Conservation (phyloP, 129 eudicot species). For the Flaveria bidentis region DNA sequence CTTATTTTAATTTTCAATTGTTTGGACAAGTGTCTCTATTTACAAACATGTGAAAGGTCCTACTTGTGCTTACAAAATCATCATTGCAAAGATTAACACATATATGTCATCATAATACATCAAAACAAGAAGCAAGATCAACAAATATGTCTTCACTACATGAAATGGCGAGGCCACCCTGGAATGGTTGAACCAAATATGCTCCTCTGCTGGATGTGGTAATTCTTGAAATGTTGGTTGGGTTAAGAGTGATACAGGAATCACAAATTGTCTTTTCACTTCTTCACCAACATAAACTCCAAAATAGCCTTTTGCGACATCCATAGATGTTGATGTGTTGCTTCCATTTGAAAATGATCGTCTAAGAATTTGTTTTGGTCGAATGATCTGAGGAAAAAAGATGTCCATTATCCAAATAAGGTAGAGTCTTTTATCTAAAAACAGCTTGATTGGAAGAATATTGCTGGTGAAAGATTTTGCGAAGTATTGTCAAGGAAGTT, state of each 20-base stretch:
- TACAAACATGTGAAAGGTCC: not conserved
- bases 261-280: not conserved
- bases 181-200: not conserved
- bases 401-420: conserved; percentile 10
- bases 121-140: conserved; percentile 2
- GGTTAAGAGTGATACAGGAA: not conserved
- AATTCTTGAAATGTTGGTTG: not conserved
- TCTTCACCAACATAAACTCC: not conserved
- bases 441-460: not conserved
- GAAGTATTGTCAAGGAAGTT: not conserved
- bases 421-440: not conserved
- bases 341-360: not conserved
- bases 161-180: not conserved
- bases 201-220: not conserved
- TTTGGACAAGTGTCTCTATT: not conserved
- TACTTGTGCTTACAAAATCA: not conserved
- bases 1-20: not conserved
- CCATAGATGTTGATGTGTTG: not conserved
- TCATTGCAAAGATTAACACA: no score
- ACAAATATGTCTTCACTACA: not conserved
- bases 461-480: not conserved
- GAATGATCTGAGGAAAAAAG: conserved; percentile 21
- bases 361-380: not conserved
- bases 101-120: not conserved
- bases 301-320: not conserved